Evolutionary conservation across 163 green algal genomes (phyloP).

Genomic region (Trebouxiophyceae sp.): DNA sequence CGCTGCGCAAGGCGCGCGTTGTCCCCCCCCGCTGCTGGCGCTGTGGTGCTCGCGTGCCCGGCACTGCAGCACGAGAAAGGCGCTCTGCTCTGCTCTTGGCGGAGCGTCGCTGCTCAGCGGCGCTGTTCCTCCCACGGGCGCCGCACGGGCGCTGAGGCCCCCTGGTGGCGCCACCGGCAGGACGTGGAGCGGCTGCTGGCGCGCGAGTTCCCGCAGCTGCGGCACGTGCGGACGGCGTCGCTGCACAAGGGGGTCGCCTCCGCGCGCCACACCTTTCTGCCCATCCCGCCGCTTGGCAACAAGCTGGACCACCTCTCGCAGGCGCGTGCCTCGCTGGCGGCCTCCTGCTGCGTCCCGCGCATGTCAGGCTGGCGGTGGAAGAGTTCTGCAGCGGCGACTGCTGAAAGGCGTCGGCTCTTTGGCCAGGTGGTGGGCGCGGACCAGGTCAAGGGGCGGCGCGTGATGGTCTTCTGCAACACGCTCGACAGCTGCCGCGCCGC

Average conservation of each 20-base stretch:
- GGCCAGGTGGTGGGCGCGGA: slow-evolving; percentile 36
- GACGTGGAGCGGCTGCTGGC: slow-evolving; percentile 34
- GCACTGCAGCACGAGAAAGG: too few species aligned
- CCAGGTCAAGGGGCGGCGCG: slow-evolving; percentile 21
- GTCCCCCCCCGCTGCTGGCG: background rate
- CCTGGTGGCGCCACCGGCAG: too few species aligned
- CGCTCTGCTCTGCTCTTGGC: too few species aligned
- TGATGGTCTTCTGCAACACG: slow-evolving; percentile 97
- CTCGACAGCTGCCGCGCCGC: slow-evolving; percentile 66
- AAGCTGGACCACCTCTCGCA: slow-evolving; percentile 51
- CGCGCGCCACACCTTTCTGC: slow-evolving; percentile 74
- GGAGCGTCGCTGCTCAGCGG: too few species aligned
- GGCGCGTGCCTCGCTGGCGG: background rate
- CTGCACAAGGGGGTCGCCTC: slow-evolving; percentile 72
- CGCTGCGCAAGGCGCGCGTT: slow-evolving; percentile 51
- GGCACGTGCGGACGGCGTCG: slow-evolving; percentile 52
- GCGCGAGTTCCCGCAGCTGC: slow-evolving; percentile 59
- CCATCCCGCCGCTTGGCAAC: slow-evolving; percentile 45
- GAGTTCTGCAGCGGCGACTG: too few species aligned
- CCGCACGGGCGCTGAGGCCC: too few species aligned
- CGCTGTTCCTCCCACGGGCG: too few species aligned
- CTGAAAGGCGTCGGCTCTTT: too few species aligned
- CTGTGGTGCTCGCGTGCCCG: background rate
- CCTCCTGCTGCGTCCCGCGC: background rate
- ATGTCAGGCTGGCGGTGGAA: too few species aligned